Conservation (phyloP, 352 stramenopile species). For the Pseudoperonospora humuli region DNA sequence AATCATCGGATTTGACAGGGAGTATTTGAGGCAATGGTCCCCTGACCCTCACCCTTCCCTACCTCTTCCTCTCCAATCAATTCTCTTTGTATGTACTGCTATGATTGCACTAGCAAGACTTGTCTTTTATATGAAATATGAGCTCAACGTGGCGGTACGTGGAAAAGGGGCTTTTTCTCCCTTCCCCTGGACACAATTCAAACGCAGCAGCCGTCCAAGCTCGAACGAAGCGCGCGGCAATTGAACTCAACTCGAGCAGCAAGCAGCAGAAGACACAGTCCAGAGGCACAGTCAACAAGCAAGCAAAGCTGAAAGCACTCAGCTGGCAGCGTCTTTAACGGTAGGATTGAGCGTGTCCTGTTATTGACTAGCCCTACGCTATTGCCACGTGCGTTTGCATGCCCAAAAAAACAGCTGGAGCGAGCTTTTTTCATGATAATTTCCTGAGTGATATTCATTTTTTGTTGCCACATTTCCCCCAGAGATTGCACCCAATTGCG, state of each 20-base stretch:
- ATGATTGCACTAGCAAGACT: constrained; percentile 3
- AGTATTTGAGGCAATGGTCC: constrained; percentile 18
- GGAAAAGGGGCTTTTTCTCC: constrained; percentile 18
- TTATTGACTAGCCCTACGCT: not conserved
- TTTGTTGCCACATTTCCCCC: constrained; percentile 7
- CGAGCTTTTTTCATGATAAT: constrained; percentile 16
- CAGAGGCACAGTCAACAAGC: not conserved
- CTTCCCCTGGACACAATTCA: constrained; percentile 15
- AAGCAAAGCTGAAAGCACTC: not conserved
- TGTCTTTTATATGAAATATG: not conserved
- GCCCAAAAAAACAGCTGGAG: constrained; percentile 10
- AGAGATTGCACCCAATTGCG: not conserved
- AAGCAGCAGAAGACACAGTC: constrained; percentile 16
- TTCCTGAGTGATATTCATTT: constrained; percentile 25
- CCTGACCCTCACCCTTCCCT: constrained; percentile 43
- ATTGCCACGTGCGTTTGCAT: constrained; percentile 5
- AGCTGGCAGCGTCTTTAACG: constrained; percentile 2
- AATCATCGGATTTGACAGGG: constrained; percentile 16
- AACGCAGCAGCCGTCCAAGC: constrained; percentile 7
- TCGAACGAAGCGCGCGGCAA: constrained; percentile 13
- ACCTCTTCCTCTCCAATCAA: constrained; percentile 50
- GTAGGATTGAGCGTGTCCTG: constrained; percentile 2
- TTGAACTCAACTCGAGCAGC: constrained; percentile 23
- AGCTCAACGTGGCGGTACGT: constrained; percentile 3
- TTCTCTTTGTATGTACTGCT: constrained; percentile 9